phyloP scores from a whole-genome alignment of 805 yeast species.

The Candida sakaeoensis region DNA sequence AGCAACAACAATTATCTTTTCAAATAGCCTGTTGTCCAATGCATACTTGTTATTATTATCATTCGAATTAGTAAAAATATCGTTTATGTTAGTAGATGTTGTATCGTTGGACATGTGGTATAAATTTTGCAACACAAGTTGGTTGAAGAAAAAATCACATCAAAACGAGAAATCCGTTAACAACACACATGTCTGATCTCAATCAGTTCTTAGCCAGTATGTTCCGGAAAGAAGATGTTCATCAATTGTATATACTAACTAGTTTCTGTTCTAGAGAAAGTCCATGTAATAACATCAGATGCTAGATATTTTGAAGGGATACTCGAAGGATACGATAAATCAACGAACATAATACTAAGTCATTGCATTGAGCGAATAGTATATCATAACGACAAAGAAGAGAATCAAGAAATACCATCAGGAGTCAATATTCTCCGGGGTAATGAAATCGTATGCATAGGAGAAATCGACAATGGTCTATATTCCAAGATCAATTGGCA shows the following conservation, averaged over 20 bases:
- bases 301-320: conserved; percentile 41
- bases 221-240: too few relatives aligned
- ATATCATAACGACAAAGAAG: conserved; percentile 34
- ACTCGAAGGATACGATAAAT: conserved; percentile 58
- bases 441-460: conserved; percentile 54
- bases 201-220: conserved; percentile 12
- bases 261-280: conserved; percentile 28
- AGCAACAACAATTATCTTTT: conserved; percentile 24
- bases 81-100: not conserved
- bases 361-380: conserved; percentile 50
- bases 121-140: conserved; percentile 6
- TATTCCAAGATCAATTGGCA: conserved; percentile 42
- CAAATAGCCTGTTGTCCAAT: not conserved
- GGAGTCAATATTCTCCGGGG: conserved; percentile 58
- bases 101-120: conserved; percentile 8
- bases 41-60: not conserved
- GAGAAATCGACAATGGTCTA: conserved; percentile 44
- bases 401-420: conserved; percentile 37
- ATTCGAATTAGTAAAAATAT: conserved; percentile 1
- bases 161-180: not conserved
- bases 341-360: conserved; percentile 56
- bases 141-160: not conserved
- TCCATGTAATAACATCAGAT: conserved; percentile 41
- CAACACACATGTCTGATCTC: conserved; percentile 3
- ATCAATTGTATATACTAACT: too few relatives aligned